phyloP scores from a whole-genome alignment of 2,329 filamentous ascomycete genomes.

The Dothidotthia symphoricarpi region DNA sequence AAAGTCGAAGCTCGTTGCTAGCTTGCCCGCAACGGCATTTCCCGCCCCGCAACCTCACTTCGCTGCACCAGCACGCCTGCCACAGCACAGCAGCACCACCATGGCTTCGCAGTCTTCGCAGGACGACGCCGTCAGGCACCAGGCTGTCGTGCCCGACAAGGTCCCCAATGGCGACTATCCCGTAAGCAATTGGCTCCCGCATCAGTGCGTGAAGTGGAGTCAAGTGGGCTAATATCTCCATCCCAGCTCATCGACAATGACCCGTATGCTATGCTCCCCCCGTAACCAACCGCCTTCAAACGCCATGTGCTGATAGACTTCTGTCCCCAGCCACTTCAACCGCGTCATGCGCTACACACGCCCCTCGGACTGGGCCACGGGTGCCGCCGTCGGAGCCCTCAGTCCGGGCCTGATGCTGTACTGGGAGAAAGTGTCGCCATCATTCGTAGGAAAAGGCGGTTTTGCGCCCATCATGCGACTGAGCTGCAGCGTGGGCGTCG shows the following conservation, averaged over 20 bases:
- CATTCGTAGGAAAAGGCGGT: slow-evolving; percentile 76
- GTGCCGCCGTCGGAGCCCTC: slow-evolving; percentile 64
- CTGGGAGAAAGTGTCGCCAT: slow-evolving; percentile 83
- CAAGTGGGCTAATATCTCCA: slow-evolving; percentile 24
- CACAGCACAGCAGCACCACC: slow-evolving; percentile 19
- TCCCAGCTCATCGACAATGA: slow-evolving; percentile 95
- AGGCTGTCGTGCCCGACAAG: slow-evolving; percentile 69
- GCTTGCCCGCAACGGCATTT: slow-evolving; percentile 17
- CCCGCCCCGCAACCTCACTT: slow-evolving; percentile 26
- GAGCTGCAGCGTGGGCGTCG: slow-evolving; percentile 66
- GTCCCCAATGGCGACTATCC: slow-evolving; percentile 79
- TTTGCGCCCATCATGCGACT: slow-evolving; percentile 83
- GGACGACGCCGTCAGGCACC: slow-evolving; percentile 29
- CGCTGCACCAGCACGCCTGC: slow-evolving; percentile 6
- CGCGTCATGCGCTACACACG: slow-evolving; percentile 87
- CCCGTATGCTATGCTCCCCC: slow-evolving; percentile 64
- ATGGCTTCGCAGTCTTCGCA: slow-evolving; percentile 35
- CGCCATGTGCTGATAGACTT: slow-evolving; percentile 23
- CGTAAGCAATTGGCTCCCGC: slow-evolving; percentile 57
- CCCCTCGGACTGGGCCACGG: slow-evolving; percentile 75
- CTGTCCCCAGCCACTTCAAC: slow-evolving; percentile 72
- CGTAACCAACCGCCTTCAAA: slow-evolving; percentile 4
- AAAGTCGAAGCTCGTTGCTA: too few species aligned
- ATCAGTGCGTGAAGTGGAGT: too few species aligned
- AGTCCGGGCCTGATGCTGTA: slow-evolving; percentile 72